phyloP scores from a whole-genome alignment of 2,329 filamentous ascomycete genomes.

The Periconia digitata region DNA sequence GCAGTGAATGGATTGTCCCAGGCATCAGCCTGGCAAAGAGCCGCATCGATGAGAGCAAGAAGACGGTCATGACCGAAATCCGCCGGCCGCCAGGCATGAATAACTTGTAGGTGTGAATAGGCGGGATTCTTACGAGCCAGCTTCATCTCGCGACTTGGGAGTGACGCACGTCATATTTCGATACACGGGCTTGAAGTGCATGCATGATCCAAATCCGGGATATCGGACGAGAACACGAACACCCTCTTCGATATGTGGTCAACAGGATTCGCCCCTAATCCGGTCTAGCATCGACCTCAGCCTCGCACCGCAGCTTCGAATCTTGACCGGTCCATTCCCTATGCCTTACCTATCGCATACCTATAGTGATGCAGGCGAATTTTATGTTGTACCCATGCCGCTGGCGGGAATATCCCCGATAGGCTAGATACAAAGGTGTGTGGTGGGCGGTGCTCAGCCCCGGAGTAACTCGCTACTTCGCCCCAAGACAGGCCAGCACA shows the following conservation, averaged over 20 bases:
- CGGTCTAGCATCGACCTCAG: not conserved
- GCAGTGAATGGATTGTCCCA: slow-evolving; percentile 85
- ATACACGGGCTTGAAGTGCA: too few relatives aligned
- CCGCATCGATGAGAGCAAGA: slow-evolving; percentile 71
- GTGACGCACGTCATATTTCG: too few relatives aligned
- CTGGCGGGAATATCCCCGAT: too few relatives aligned
- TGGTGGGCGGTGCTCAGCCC: not conserved
- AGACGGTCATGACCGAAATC: slow-evolving; percentile 29
- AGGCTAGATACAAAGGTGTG: not conserved
- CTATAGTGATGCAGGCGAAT: too few relatives aligned
- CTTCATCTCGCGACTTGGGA: slow-evolving; percentile 2
- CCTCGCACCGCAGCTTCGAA: too few relatives aligned
- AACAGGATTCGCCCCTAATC: too few relatives aligned
- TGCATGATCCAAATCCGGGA: not conserved
- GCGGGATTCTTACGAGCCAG: slow-evolving; percentile 13
- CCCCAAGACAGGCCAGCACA: not conserved
- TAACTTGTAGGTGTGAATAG: not conserved
- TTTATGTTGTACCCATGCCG: too few relatives aligned
- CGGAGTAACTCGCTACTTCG: not conserved
- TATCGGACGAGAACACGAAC: not conserved
- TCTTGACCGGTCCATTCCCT: too few relatives aligned
- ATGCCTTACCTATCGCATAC: too few relatives aligned
- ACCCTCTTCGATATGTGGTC: not conserved
- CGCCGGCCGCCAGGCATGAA: slow-evolving; percentile 36
- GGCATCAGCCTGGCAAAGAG: slow-evolving; percentile 84